Base-by-base conservation (phyloP, 1,139 yeast genomes). In the Geotrichum aggregatum region DNA sequence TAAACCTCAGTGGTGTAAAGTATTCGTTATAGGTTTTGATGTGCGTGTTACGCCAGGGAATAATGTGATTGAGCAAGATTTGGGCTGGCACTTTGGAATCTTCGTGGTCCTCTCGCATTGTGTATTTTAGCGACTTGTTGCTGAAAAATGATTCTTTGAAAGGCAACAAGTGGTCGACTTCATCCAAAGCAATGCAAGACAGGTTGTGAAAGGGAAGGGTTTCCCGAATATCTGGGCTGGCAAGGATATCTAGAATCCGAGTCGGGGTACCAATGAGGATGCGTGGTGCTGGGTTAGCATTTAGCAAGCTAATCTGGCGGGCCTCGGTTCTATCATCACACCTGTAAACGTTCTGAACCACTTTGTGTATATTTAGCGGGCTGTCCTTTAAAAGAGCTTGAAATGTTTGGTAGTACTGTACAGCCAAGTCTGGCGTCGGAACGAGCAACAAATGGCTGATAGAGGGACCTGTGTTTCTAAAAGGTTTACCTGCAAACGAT, bases 231-330 rank as follows among this genome's bases (percentile, higher is more conserved):
- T 52, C 52, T 1, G 58, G 52, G n/a, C 60, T 51, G 7, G 63
- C 50, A n/a, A 87, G 67, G 33, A 87, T 70, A 67, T 89, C 97
- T 49, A 89, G 84, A 39, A 87, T 75, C 59, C 97, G 70, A 0
- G 95, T 94, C 0, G 97, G 96, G 0, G 97, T 89, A 0, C 92
- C 91, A 11, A 88, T 83, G 1, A 88, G 69, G 1, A 87, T 74
- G 71, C 86, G 94, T 0, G 96, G 95, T 54, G 82, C 83, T 26
- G 80, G 79, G 1, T 87, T 85, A 56, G 76, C 76, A 58, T 80
- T 80, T 56, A 85, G 66, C 24, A 79, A 82, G 8, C 81, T 78
- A 24, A 84, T 79, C 62, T 87, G 95, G 13, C 73, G 71, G 54
- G 82, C 82, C 26, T 87, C 79, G 18, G 82, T 78, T 1, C 86